phyloP scores from a whole-genome alignment of 169 alveolate species.

The Babesia microti region DNA sequence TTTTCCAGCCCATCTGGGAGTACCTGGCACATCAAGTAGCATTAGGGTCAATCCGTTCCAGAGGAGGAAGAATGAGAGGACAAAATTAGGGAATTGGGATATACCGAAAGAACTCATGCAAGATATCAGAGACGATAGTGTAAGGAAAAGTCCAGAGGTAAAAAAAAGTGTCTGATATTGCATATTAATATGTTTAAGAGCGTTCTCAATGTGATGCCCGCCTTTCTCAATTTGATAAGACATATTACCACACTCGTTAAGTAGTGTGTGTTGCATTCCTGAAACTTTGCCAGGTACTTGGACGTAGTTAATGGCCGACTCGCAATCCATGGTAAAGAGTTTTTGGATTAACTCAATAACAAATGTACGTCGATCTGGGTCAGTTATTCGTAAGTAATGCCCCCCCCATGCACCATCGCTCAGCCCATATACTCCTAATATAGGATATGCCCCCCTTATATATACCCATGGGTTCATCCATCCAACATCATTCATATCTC shows the following conservation, averaged over 20 bases:
- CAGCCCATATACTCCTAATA: too few species aligned
- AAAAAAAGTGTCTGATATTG: conserved; percentile 75
- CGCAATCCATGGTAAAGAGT: too few species aligned
- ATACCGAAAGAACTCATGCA: conserved; percentile 31
- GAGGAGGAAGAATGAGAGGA: conserved; percentile 31
- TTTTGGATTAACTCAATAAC: too few species aligned
- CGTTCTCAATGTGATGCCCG: conserved; percentile 76
- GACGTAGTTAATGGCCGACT: too few species aligned
- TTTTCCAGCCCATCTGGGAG: conserved; percentile 82
- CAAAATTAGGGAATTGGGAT: conserved; percentile 26
- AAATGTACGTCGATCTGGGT: too few species aligned
- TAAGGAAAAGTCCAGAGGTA: conserved; percentile 65
- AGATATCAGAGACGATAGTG: conserved; percentile 62
- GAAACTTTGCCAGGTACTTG: too few species aligned
- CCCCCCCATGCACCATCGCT: too few species aligned
- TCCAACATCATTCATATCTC: conserved; percentile 2
- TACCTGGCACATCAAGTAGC: conserved; percentile 80
- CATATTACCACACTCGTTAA: too few species aligned
- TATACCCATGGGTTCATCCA: too few species aligned
- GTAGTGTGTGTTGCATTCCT: too few species aligned
- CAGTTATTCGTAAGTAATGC: too few species aligned
- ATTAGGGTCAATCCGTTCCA: conserved; percentile 67
- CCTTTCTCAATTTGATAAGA: conserved; percentile 68
- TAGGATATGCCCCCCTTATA: too few species aligned
- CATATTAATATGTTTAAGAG: conserved; percentile 70